Evolutionary conservation across 352 stramenopile species (phyloP).

Genomic region (Pythium insidiosum): DNA sequence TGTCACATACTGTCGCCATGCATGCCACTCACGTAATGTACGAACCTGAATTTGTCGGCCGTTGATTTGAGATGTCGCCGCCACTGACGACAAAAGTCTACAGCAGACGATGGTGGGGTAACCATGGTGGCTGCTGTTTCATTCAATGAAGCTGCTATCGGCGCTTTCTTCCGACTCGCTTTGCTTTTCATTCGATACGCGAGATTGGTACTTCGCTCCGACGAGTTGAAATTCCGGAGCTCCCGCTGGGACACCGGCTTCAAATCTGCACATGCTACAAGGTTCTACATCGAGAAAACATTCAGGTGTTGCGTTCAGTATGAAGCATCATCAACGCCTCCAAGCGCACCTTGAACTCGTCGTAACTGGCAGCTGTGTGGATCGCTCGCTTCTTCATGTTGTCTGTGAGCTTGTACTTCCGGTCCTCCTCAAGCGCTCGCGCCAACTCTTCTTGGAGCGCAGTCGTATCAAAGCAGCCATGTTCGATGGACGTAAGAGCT

Average conservation of each 20-base stretch:
- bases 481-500: conserved; percentile 62
- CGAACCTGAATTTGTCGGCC: conserved; percentile 42
- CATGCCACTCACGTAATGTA: not conserved
- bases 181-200: too few species aligned
- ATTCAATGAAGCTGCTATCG: too few species aligned
- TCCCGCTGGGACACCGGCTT: conserved; percentile 76
- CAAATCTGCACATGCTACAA: conserved; percentile 76
- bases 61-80: conserved; percentile 44
- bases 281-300: conserved; percentile 35
- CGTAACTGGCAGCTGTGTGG: conserved; percentile 73
- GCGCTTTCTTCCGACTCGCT: too few species aligned
- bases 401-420: conserved; percentile 80
- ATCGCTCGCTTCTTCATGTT: conserved; percentile 86
- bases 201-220: conserved; percentile 52
- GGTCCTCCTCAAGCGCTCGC: conserved; percentile 68
- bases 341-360: conserved; percentile 84
- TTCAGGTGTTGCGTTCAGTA: not conserved
- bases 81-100: conserved; percentile 72
- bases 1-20: too few species aligned
- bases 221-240: conserved; percentile 43
- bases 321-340: not conserved
- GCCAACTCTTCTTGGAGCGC: conserved; percentile 66
- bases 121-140: conserved; percentile 16
- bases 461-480: conserved; percentile 65
- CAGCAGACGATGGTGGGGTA: conserved; percentile 25